These are phyloP conservation scores for Backusella circina DNA, from an alignment of 192 early-diverging fungal genomes.

Conservation along the genomic window DNA sequence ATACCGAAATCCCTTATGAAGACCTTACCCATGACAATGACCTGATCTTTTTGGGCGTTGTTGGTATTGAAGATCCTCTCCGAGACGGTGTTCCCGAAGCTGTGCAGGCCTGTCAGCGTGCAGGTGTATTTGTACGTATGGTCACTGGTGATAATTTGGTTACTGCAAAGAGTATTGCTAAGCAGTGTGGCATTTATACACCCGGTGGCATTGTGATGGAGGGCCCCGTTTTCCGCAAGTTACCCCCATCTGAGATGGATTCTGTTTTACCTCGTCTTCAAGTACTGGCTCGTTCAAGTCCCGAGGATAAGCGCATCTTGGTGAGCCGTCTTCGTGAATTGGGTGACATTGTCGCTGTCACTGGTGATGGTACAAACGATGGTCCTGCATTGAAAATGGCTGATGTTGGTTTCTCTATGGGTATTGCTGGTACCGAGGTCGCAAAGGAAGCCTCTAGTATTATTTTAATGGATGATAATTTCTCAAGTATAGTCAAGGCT, in stretches of 20 bases:
- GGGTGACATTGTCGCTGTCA: constrained; percentile 95
- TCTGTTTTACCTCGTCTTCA: constrained; percentile 84
- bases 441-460: constrained; percentile 98
- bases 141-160: constrained; percentile 96
- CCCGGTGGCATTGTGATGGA: constrained; percentile 89
- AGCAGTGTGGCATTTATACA: constrained; percentile 86
- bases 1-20: constrained; percentile 51
- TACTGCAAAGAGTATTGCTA: constrained; percentile 93
- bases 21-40: constrained; percentile 48
- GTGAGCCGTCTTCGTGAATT: constrained; percentile 83
- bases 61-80: constrained; percentile 96
- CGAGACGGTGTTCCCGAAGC: constrained; percentile 91
- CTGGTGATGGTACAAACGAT: constrained; percentile 99
- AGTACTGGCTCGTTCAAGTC: constrained; percentile 91
- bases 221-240: constrained; percentile 86
- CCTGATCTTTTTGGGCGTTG: constrained; percentile 79
- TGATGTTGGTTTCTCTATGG: constrained; percentile 98
- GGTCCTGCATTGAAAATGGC: constrained; percentile 92
- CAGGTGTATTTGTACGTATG: constrained; percentile 96
- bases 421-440: constrained; percentile 98
- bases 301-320: constrained; percentile 95
- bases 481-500: constrained; percentile 94
- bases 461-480: constrained; percentile 98
- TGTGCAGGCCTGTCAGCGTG: constrained; percentile 78
- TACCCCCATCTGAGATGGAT: constrained; percentile 82